Evolutionary conservation across 176 grass and related monocot species (phyloP).

Genomic region (Lolium multiflorum): DNA sequence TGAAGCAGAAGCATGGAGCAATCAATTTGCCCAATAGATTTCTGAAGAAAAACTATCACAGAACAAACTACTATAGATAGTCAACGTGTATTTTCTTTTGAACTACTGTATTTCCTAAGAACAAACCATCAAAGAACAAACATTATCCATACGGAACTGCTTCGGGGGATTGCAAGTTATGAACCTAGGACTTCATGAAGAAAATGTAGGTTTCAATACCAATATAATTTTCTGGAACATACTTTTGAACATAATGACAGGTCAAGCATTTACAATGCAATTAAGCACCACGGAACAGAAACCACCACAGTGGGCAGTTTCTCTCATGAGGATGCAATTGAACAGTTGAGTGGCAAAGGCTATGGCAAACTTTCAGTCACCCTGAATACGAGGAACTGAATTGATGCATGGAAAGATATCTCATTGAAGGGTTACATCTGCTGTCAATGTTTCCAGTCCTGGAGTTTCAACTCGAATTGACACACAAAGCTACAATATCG

Average conservation of each 20-base stretch:
- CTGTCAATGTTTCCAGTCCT: slow-evolving; percentile 12
- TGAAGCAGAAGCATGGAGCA: slow-evolving; percentile 3
- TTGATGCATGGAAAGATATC: background rate
- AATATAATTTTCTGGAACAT: background rate
- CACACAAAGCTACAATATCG: background rate
- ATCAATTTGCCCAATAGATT: slow-evolving; percentile 12
- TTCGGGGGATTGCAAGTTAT: background rate
- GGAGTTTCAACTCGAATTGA: background rate
- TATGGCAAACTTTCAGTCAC: background rate
- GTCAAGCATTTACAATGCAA: slow-evolving; percentile 19
- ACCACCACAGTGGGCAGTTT: slow-evolving; percentile 26
- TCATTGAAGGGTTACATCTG: slow-evolving; percentile 6
- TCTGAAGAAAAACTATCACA: slow-evolving; percentile 9
- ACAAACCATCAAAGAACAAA: background rate
- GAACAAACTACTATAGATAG: background rate
- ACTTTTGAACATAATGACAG: slow-evolving; percentile 23
- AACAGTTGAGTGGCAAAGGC: background rate
- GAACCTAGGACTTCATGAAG: background rate
- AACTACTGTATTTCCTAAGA: background rate
- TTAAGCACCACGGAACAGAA: slow-evolving; percentile 17
- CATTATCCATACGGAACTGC: background rate
- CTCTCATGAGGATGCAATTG: slow-evolving; percentile 33
- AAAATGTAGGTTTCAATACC: background rate
- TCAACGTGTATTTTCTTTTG: background rate
- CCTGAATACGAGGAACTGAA: background rate